These are phyloP conservation scores for Thymus quinquecostatus DNA, from an alignment of 257 asterid species.

Conservation along the genomic window DNA sequence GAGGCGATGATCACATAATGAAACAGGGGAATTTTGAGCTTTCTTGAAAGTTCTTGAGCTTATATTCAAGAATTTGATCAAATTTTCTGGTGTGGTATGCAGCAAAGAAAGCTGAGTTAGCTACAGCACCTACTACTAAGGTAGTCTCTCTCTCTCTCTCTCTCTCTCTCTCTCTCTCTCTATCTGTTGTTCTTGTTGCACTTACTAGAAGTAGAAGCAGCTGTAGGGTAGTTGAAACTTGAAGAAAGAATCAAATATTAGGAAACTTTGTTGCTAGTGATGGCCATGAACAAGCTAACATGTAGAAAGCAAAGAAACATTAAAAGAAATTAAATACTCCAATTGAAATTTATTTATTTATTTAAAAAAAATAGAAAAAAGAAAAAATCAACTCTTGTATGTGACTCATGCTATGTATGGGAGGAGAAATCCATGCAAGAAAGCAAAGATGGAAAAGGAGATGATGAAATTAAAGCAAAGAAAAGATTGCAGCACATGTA, in stretches of 20 bases:
- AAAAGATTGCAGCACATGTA: constrained; percentile 45
- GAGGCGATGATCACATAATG: constrained; percentile 30
- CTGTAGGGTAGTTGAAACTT: constrained; percentile 53
- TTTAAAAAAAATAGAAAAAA: not conserved
- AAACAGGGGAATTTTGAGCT: constrained; percentile 3
- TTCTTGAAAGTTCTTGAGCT: constrained; percentile 29
- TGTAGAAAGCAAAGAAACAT: not conserved
- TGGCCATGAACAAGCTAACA: constrained; percentile 34
- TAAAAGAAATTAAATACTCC: not conserved
- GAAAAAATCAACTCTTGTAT: constrained; percentile 18
- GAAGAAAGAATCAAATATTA: constrained; percentile 40
- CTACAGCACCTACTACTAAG: constrained; percentile 41
- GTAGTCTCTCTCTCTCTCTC: constrained; percentile 26
- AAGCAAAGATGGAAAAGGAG: constrained; percentile 35
- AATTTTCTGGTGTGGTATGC: constrained; percentile 29
- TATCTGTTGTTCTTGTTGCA: constrained; percentile 30
- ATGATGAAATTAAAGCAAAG: constrained; percentile 34
- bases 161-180: constrained; percentile 11
- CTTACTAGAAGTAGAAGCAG: constrained; percentile 45
- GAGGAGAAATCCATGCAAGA: constrained; percentile 50
- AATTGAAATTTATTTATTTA: not conserved
- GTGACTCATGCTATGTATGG: constrained; percentile 30
- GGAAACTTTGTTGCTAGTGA: constrained; percentile 45
- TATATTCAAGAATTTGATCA: constrained; percentile 25
- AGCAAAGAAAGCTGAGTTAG: constrained; percentile 41